phyloP scores from a whole-genome alignment of 768 basidiomycete genomes.

The Boletus coccyginus region DNA sequence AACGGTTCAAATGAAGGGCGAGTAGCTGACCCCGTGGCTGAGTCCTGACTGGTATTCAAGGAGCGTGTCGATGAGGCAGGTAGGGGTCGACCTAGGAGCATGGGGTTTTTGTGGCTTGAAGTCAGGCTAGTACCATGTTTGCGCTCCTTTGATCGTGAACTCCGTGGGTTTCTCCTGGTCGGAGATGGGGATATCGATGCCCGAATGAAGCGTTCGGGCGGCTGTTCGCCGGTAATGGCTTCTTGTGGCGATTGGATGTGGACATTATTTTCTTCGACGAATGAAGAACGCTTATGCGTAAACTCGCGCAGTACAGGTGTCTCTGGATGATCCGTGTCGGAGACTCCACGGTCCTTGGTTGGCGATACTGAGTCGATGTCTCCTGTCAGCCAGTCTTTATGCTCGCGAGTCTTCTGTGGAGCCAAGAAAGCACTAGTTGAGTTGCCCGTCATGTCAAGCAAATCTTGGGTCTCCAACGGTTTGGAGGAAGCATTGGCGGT shows the following conservation, averaged over 20 bases:
- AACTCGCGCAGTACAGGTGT: constrained; percentile 62
- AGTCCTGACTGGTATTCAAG: constrained; percentile 11
- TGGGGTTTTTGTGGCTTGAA: constrained; percentile 8
- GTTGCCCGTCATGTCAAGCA: constrained; percentile 17
- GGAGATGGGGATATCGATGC: constrained; percentile 19
- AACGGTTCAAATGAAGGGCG: constrained; percentile 13
- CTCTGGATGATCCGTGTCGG: constrained; percentile 22
- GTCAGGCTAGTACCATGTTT: constrained; percentile 10
- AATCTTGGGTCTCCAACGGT: constrained; percentile 20
- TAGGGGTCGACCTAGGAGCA: constrained; percentile 3
- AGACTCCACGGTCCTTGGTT: constrained; percentile 14
- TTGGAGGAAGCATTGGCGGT: constrained; percentile 48
- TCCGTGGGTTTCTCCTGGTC: constrained; percentile 15
- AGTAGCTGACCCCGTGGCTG: not conserved
- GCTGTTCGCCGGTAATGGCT: constrained; percentile 28
- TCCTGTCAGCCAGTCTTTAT: constrained; percentile 76
- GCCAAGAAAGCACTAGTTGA: constrained; percentile 3
- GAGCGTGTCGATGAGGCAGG: constrained; percentile 3
- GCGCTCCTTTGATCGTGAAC: constrained; percentile 38
- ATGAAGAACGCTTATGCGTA: constrained; percentile 70
- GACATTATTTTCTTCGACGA: constrained; percentile 48
- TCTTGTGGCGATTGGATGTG: constrained; percentile 31
- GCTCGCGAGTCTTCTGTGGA: constrained; percentile 30
- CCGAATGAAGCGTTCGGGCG: constrained; percentile 2
- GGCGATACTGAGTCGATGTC: constrained; percentile 40